These are phyloP conservation scores for Saccharomycopsis sp. DNA, from an alignment of 805 yeast genomes.

Conservation along the genomic window DNA sequence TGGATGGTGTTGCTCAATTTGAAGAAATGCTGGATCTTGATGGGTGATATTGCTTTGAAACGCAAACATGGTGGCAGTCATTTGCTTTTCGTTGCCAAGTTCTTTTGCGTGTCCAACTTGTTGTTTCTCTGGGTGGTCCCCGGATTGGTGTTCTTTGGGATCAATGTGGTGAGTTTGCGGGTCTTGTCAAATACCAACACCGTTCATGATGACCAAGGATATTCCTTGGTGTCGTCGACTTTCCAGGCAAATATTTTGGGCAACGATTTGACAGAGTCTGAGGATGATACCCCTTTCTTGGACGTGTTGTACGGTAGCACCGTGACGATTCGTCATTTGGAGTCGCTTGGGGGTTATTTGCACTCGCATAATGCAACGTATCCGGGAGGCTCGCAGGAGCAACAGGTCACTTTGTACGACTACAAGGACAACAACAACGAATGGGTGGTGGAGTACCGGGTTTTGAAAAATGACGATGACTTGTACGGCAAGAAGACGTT, in stretches of 20 bases:
- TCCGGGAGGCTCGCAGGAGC: constrained; percentile 59
- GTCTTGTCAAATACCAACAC: constrained; percentile 10
- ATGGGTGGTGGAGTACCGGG: constrained; percentile 55
- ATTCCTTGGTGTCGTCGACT: constrained; percentile 13
- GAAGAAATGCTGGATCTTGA: constrained; percentile 52
- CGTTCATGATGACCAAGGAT: constrained; percentile 26
- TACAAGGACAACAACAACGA: constrained; percentile 54
- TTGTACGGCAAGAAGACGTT: constrained; percentile 27
- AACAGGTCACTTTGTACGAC: constrained; percentile 69
- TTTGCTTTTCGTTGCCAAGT: constrained; percentile 40
- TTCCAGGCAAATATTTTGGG: constrained; percentile 16
- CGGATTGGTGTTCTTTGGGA: constrained; percentile 4
- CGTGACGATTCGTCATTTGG: constrained; percentile 31
- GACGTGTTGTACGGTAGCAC: constrained; percentile 31
- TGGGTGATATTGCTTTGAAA: constrained; percentile 57
- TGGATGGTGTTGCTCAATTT: constrained; percentile 50
- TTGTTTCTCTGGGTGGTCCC: constrained; percentile 21
- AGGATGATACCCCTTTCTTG: constrained; percentile 45
- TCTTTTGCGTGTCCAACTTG: constrained; percentile 39
- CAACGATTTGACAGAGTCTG: constrained; percentile 25
- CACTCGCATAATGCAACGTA: constrained; percentile 67
- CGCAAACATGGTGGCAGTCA: constrained; percentile 30
- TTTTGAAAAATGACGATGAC: constrained; percentile 32
- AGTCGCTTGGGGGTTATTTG: constrained; percentile 65
- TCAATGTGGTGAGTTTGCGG: constrained; percentile 13